phyloP scores from a whole-genome alignment of 1,284 basidiomycete genomes.

The Tranzscheliella williamsii region DNA sequence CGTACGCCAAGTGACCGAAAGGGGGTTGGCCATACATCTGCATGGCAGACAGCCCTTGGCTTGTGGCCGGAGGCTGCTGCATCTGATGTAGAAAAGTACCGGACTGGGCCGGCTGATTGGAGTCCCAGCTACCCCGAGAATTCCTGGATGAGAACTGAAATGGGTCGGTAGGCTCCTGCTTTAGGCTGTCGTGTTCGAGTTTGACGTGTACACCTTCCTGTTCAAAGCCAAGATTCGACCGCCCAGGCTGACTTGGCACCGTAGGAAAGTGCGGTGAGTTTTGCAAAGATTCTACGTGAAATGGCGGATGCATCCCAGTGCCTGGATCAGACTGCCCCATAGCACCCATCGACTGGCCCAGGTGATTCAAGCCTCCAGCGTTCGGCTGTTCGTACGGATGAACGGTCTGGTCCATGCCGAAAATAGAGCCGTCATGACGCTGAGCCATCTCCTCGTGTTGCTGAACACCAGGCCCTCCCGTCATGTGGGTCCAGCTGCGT shows the following conservation, averaged over 20 bases:
- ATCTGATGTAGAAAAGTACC: conserved; percentile 9
- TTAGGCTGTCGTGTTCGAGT: conserved; percentile 2
- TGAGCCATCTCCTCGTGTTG: too few species aligned
- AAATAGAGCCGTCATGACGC: too few species aligned
- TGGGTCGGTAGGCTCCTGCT: conserved; percentile 17
- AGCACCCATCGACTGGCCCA: too few species aligned
- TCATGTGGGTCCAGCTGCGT: background rate
- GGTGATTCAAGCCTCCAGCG: too few species aligned
- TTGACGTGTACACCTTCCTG: background rate
- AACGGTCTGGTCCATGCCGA: too few species aligned
- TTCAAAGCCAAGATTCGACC: conserved; percentile 3
- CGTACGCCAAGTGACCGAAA: conserved; percentile 9
- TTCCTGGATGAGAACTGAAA: conserved; percentile 30
- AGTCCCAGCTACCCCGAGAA: conserved; percentile 34
- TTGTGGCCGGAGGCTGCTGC: conserved; percentile 28
- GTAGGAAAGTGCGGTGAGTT: too few species aligned
- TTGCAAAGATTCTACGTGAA: conserved; percentile 8
- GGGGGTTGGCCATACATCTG: conserved; percentile 20
- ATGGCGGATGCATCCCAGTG: conserved; percentile 10
- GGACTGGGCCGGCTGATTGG: conserved; percentile 20
- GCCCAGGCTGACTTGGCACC: conserved; percentile 25
- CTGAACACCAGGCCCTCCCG: background rate
- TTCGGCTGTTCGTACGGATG: too few species aligned
- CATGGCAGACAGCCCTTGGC: conserved; percentile 23
- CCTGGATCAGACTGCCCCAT: too few species aligned